Evolutionary conservation across 257 asterid genomes (phyloP), one percentile per base, ranked within the genome.

Genomic region (Linderniella brevidens): DNA sequence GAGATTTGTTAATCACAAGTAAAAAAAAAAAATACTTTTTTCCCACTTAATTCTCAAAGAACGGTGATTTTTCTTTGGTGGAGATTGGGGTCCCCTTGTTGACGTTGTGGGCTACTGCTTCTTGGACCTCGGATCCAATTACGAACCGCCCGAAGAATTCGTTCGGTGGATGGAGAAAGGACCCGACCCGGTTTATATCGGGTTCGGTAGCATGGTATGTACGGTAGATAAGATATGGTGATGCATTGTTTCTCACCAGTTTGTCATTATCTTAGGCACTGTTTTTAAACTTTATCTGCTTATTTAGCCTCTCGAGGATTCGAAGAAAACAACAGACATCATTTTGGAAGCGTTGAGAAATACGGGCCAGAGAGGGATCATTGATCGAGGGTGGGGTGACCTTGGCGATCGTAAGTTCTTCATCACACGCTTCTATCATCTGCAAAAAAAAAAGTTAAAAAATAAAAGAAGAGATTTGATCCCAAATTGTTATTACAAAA

Each of bases 351-450:
- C 99, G 37, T 55, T 90, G 59, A 71, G 65, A 64, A 77, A 46
- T 64, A 81, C 96, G 10, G 93, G 93, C 25, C 94, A 90, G 63
- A 69, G 99, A 68, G 99, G 96, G 64, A 90, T 90, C 62, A 78
- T 90, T 36, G 96, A 85, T 71, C 82, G 86, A 50, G 99, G 99
- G 53, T 90, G 99, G 99, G 99, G 99, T 41, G 88, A 82, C 56
- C 96, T 90, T 58, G 99, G 99, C 48, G 55, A 72, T 54, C 46
- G 99, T 85, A 77, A 73, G 96, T 79, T 45, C 63, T 41, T 52
- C 20, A 50, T 45, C 2, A 48, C 13, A 29, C 11, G 55, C 41
- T 54, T 13, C 3, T n/a, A n/a, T n/a, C n/a, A n/a, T n/a, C n/a
- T n/a, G n/a, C n/a, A n/a, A n/a, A n/a, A n/a, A n/a, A n/a, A n/a